phyloP scores from a whole-genome alignment of 1,284 basidiomycete genomes.

The Fomitopsis palustris region DNA sequence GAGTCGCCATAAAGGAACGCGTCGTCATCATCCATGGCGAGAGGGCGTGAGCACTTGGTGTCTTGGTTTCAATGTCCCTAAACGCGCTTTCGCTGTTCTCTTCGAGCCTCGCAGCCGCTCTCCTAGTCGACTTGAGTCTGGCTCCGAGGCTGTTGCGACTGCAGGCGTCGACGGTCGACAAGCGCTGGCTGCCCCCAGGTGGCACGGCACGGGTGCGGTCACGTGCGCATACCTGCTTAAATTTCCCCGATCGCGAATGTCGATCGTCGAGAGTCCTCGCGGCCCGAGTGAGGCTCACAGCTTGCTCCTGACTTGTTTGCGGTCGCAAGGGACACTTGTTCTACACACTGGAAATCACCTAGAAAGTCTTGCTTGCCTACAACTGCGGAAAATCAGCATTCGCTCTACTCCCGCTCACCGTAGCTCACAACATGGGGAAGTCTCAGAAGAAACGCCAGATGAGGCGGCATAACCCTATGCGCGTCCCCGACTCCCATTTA shows the following conservation, averaged over 20 bases:
- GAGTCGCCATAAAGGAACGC: constrained; percentile 70
- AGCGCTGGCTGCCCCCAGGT: neutral
- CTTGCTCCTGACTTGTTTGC: neutral
- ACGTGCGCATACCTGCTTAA: neutral
- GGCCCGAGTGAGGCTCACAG: neutral
- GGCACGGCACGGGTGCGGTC: neutral
- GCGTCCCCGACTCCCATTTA: constrained; percentile 88
- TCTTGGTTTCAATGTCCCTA: neutral
- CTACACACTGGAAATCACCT: neutral
- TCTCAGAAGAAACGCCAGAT: constrained; percentile 78
- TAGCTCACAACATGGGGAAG: constrained; percentile 67
- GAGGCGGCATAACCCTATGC: constrained; percentile 86
- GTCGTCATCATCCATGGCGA: constrained; percentile 60
- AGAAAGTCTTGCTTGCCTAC: too few relatives aligned
- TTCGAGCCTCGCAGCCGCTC: neutral
- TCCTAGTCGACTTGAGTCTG: neutral
- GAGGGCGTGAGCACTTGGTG: constrained; percentile 33
- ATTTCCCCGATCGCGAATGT: constrained; percentile 1
- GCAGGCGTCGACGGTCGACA: neutral
- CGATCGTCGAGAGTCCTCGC: neutral
- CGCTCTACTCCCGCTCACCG: neutral
- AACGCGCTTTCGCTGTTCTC: neutral
- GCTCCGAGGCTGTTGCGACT: neutral
- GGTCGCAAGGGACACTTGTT: too few relatives aligned
- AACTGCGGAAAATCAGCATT: neutral